These are phyloP conservation scores for Neofusicoccum sp. DNA, from an alignment of 2,329 filamentous ascomycete species.

Conservation along the genomic window DNA sequence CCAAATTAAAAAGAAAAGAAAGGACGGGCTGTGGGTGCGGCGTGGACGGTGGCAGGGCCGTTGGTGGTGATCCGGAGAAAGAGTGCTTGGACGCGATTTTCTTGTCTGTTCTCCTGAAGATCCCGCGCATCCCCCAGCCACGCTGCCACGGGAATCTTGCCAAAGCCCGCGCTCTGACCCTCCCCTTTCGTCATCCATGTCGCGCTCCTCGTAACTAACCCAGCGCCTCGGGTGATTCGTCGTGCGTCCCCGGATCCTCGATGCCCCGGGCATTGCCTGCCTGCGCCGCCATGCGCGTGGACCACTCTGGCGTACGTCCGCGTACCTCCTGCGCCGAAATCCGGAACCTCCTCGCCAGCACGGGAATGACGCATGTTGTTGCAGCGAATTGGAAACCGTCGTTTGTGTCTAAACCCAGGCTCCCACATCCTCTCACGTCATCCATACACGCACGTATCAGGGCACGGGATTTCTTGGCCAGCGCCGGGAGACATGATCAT, in stretches of 20 bases:
- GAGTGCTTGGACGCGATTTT: neutral
- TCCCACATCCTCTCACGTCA: slow-evolving; percentile 1
- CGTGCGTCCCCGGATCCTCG: slow-evolving; percentile 1
- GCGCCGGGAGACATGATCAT: slow-evolving; percentile 5
- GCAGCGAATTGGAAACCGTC: neutral
- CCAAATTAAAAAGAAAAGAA: neutral
- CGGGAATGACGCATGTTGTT: neutral
- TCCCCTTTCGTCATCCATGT: neutral
- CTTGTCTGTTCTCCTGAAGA: slow-evolving; percentile 5
- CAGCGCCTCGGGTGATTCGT: neutral
- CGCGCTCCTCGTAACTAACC: neutral
- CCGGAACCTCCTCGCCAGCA: neutral
- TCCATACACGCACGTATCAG: slow-evolving; percentile 5
- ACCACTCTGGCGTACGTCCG: neutral
- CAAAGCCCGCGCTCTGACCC: neutral
- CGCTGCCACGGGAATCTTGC: no score
- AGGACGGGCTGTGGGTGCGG: neutral
- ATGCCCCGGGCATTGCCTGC: neutral
- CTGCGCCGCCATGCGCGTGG: neutral
- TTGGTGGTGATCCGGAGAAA: neutral
- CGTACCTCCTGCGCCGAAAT: neutral
- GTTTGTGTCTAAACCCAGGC: neutral
- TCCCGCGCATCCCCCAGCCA: slow-evolving; percentile 10
- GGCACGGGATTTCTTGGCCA: neutral
- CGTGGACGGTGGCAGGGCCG: neutral